Base-by-base conservation (phyloP, 306 rosid species). In the Comarum palustre region DNA sequence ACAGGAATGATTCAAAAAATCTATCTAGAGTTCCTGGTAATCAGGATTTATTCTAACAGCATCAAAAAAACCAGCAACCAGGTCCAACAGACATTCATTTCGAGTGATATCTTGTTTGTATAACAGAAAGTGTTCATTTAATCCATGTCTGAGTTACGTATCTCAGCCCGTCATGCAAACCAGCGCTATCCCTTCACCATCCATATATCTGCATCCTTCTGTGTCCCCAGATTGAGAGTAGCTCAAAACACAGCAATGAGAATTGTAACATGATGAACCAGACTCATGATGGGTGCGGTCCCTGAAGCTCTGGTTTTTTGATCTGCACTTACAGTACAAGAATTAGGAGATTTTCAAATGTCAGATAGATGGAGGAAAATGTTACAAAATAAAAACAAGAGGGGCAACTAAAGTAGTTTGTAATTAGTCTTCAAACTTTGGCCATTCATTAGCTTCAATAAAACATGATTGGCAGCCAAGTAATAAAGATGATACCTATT, bases 401-500 rank as follows among this genome's bases (percentile, higher is more conserved):
- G 3, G 39, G 20, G n/a, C 32, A 51, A 69, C 1, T 34, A 34
- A 34, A 11, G 20, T 12, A 19, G 0, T 67, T 51, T 32, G 19
- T 50, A 29, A 68, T 1, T 48, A 47, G 51, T 15, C 16, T 17
- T 17, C 17, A 8, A 15, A 12, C 36, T 17, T 29, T 31, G 31
- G 29, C 32, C 42, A 47, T 47, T 24, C 34, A 22, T 38, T 12
- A 68, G 59, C 29, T 34, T 69, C 31, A 41, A n/a, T 34, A 25
- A 51, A 32, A 31, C 1, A 36, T 58, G 65, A 59, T 14, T 13
- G 65, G 17, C 4, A 3, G 50, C 24, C 22, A 38, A 24, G 17
- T 13, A 41, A 41, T 20, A 41, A 22, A 20, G 51, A 52, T 52
- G 74, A 38, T 60, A 71, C 74, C 65, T 7, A 25, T 74, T 69